Base-by-base conservation (phyloP, 2,329 filamentous ascomycete species). In the Colletotrichum somersetense region DNA sequence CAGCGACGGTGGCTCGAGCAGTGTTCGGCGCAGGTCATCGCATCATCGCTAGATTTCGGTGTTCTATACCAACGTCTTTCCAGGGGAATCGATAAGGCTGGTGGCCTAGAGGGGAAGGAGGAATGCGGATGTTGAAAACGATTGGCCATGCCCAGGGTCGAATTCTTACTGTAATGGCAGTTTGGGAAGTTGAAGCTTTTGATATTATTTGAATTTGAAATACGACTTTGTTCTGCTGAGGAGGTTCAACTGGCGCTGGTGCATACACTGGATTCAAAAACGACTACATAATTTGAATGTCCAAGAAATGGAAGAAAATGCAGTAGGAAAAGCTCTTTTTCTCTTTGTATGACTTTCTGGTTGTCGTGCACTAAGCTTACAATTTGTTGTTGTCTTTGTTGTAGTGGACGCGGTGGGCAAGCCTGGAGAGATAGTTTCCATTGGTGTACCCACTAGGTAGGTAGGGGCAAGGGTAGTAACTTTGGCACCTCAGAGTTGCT, bases 1-100 rank as follows among this genome's bases (percentile, higher is more conserved):
- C 71, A 84, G 83, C 72, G 83, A 85, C 52, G 81, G 46, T 79
- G 80, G 2, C 75, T 76, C 65, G 18, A 75, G 75, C 14, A 79
- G 75, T 33, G 71, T 82, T 26, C 80, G 82, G 52, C 78, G 77
- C 52, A 77, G 82, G 61, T 66, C 71, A 33, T 81, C 79, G 14
- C 79, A 74, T 10, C 35, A 46, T 26, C 70, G 69, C 38, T 69
- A 57, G 57, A 10, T n/a, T 42, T 40, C 26, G 35, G n/a, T 35
- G 38, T 16, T 26, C 5, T 26, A 12, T 55, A 26, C 6, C 33
- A 10, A n/a, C 14, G 18, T 33, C 7, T n/a, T 38, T 10, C 14
- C 6, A 20, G 20, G 30, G 7, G 8, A 42, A 42, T n/a, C n/a
- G 3, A 42, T 42, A 18, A 18, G 35, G n/a, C 2, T 18, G 14